Conservation (phyloP, 2,329 filamentous ascomycete species). For the Aspergillus flavus region DNA sequence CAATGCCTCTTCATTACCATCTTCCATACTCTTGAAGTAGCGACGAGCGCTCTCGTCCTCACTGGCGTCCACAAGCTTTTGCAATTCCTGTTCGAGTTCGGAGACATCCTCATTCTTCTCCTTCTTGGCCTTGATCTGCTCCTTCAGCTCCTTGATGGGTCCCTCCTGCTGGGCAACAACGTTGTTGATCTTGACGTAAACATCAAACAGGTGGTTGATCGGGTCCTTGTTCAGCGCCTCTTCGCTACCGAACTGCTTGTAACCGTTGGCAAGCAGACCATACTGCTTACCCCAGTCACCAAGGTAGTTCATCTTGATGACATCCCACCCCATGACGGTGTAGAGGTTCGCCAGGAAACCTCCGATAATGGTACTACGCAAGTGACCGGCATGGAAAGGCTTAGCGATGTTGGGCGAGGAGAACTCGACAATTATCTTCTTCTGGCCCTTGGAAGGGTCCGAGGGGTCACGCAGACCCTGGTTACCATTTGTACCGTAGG, state of each 20-base stretch:
- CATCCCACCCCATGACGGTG: conserved; percentile 63
- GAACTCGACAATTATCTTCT: conserved; percentile 66
- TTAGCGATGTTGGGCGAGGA: conserved; percentile 70
- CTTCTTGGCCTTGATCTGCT: conserved; percentile 51
- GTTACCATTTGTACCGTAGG: conserved; percentile 63
- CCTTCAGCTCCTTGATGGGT: conserved; percentile 57
- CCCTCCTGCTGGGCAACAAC: conserved; percentile 60
- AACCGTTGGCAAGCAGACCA: conserved; percentile 64
- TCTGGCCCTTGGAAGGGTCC: conserved; percentile 58
- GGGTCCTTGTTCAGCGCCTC: conserved; percentile 62
- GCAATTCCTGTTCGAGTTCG: conserved; percentile 53
- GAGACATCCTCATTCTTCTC: conserved; percentile 53
- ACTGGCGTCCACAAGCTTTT: conserved; percentile 53
- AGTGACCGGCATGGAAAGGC: conserved; percentile 66
- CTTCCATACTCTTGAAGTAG: conserved; percentile 70
- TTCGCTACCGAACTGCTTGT: conserved; percentile 63
- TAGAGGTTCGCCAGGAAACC: conserved; percentile 66
- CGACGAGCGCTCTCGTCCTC: conserved; percentile 63
- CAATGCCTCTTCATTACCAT: conserved; percentile 61
- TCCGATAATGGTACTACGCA: conserved; percentile 68
- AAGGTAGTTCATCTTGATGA: conserved; percentile 67
- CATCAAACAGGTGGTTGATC: conserved; percentile 67
- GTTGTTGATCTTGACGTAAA: conserved; percentile 66
- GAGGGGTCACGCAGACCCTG: conserved; percentile 61
- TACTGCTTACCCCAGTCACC: conserved; percentile 72